Conservation (phyloP, 331 rosid genomes). For the Dryas integrifolia region DNA sequence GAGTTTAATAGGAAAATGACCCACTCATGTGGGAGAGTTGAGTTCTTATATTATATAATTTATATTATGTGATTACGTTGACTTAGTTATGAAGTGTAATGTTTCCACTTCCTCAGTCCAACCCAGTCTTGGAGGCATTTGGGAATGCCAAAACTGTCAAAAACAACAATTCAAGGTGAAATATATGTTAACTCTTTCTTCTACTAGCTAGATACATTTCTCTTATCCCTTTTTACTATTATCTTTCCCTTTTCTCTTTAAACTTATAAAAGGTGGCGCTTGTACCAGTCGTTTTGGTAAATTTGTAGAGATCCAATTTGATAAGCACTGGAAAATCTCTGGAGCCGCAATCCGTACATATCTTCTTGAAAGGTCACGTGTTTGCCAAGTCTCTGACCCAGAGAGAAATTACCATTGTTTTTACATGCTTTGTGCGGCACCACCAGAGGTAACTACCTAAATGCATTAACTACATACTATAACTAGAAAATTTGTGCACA, state of each 20-base stretch:
- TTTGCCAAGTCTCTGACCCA: slow-evolving; percentile 81
- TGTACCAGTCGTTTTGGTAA: slow-evolving; percentile 81
- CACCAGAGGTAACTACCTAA: slow-evolving; percentile 55
- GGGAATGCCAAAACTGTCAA: slow-evolving; percentile 35
- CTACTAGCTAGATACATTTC: background rate
- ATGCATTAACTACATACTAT: slow-evolving; percentile 4
- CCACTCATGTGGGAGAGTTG: too few species aligned
- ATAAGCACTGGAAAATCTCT: slow-evolving; percentile 73
- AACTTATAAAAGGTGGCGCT: slow-evolving; percentile 27
- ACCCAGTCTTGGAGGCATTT: slow-evolving; percentile 87
- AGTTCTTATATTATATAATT: too few species aligned
- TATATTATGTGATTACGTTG: slow-evolving; percentile 12
- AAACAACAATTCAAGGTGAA: slow-evolving; percentile 81
- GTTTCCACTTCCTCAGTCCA: slow-evolving; percentile 60
- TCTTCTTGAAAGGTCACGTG: slow-evolving; percentile 83
- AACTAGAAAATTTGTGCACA: slow-evolving; percentile 6
- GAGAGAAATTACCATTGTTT: slow-evolving; percentile 91
- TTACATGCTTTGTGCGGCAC: slow-evolving; percentile 91
- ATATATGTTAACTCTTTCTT: background rate
- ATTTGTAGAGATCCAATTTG: slow-evolving; percentile 85
- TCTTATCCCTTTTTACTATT: slow-evolving; percentile 3
- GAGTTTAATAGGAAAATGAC: slow-evolving; percentile 17
- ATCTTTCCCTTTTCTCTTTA: slow-evolving; percentile 12
- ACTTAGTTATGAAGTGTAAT: slow-evolving; percentile 23
- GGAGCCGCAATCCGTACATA: slow-evolving; percentile 91